These are phyloP conservation scores for Pythium periplocum DNA, from an alignment of 352 stramenopile genomes.

Conservation along the genomic window DNA sequence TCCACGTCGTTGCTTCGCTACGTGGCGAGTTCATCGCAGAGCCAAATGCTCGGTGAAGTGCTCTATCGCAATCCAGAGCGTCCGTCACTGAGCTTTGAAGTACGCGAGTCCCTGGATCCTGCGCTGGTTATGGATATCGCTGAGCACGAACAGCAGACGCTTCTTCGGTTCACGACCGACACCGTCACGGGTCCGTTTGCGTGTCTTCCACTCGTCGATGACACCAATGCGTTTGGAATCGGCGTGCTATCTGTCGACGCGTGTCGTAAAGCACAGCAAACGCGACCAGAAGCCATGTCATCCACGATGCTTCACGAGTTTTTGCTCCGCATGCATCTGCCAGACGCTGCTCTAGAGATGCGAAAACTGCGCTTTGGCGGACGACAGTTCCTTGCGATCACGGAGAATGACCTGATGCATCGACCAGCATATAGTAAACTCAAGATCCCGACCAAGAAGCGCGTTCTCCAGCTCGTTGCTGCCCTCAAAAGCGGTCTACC, in stretches of 20 bases:
- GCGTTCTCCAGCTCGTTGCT: conserved; percentile 44
- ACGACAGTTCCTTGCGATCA: conserved; percentile 36
- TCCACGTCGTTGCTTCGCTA: conserved; percentile 37
- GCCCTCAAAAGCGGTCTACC: conserved; percentile 32
- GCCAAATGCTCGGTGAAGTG: conserved; percentile 33
- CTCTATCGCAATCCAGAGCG: conserved; percentile 11
- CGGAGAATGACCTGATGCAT: conserved; percentile 44
- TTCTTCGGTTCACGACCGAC: conserved; percentile 14
- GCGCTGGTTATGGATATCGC: conserved; percentile 37
- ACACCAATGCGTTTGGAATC: conserved; percentile 14
- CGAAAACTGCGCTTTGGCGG: conserved; percentile 35
- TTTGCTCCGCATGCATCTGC: conserved; percentile 41
- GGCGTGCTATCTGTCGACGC: conserved; percentile 56
- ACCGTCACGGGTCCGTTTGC: conserved; percentile 35
- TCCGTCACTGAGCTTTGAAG: conserved; percentile 26
- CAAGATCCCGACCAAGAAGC: conserved; percentile 50
- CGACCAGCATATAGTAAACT: conserved; percentile 40
- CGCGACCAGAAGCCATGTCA: conserved; percentile 61
- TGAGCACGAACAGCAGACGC: conserved; percentile 12
- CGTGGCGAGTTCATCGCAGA: conserved; percentile 41
- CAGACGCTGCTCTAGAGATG: conserved; percentile 43
- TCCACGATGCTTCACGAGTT: conserved; percentile 36
- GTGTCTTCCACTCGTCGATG: conserved; percentile 39
- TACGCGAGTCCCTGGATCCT: conserved; percentile 20
- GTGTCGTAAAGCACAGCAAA: conserved; percentile 38